A percentile compares a stretch with the other conserved stretches of the same genome.
Conservation (phyloP, 306 rosid genomes). For the Leucaena leucocephala region DNA sequence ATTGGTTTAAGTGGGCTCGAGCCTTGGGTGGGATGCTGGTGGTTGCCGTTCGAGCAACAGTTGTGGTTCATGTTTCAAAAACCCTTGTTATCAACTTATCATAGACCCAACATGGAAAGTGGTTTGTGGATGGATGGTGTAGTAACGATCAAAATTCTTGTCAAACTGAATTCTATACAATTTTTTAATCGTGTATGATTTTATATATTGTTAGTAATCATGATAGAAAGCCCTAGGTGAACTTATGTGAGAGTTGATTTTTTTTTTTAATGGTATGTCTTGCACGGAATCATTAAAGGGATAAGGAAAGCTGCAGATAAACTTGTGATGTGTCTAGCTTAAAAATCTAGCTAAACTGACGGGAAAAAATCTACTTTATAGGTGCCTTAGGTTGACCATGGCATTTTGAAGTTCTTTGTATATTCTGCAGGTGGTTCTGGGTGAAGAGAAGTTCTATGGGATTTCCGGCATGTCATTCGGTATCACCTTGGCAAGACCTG, state of each 20-base stretch:
- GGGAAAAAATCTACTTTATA: neutral
- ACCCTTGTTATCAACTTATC: neutral
- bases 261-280: neutral
- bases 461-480: slow-evolving; percentile 74
- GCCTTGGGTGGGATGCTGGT: neutral
- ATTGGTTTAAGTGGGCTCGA: neutral
- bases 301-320: neutral
- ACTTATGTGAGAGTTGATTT: neutral
- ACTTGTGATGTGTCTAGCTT: neutral
- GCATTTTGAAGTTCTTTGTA: slow-evolving; percentile 23
- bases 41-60: neutral
- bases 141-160: neutral
- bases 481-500: slow-evolving; percentile 76
- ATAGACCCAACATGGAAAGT: neutral
- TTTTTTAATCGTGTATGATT: neutral
- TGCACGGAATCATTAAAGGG: neutral
- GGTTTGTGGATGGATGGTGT: neutral
- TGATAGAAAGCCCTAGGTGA: too few species aligned
- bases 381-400: slow-evolving; percentile 3
- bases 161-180: neutral
- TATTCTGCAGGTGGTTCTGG: slow-evolving; percentile 66
- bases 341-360: neutral
- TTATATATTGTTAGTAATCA: too few species aligned
- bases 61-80: neutral
- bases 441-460: slow-evolving; percentile 83